Base-by-base conservation (phyloP, 1,284 basidiomycete genomes). In the Trichosporon sp. region DNA sequence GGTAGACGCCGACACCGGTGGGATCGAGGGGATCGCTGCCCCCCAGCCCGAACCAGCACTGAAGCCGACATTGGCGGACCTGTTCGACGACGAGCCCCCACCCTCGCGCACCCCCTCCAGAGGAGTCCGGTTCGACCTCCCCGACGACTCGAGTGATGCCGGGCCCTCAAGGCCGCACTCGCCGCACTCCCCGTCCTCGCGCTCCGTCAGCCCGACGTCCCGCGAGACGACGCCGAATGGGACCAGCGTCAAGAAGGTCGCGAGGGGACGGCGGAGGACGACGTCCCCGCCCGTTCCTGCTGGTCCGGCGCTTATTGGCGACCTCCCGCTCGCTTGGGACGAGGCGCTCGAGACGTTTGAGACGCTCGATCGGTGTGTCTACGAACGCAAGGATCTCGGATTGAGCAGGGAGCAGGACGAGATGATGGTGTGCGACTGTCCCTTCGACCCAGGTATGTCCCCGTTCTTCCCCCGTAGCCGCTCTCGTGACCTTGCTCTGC, bases 351-450 rank as follows among this genome's bases (percentile, higher is more conserved):
- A 85, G 76, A 91, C 89, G 5, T 99, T 96, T 79, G 85, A 84
- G 72, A 88, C 91, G 81, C 89, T 98, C 77, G 78, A 85, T 69
- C 88, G 87, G 76, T 98, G 96, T 80, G 90, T 90, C 77, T 98
- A 98, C 81, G 93, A 96, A 86, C 91, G 91, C 83, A 91, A 91
- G 80, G 89, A 90, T 54, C 86, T 99, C 68, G 97, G 97, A 11
- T 88, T 90, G 77, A 93, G 92, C 64, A 90, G 91, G 80, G 94
- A 96, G 83, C 89, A 91, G 70, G 88, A 92, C 78, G 95, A 98
- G 85, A 91, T 92, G 84, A 94, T 94, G 91, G 90, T 91, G 56
- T 98, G 95, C 86, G 95, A 75, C 81, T 98, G 95, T 85, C 85
- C 86, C 70, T 94, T 90, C 83, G 89, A 91, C 72, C 88, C 88